A percentile compares a stretch with the other conserved stretches of the same genome.
Conservation (phyloP, 2,329 filamentous ascomycete genomes). For the Pseudogymnoascus sp. region DNA sequence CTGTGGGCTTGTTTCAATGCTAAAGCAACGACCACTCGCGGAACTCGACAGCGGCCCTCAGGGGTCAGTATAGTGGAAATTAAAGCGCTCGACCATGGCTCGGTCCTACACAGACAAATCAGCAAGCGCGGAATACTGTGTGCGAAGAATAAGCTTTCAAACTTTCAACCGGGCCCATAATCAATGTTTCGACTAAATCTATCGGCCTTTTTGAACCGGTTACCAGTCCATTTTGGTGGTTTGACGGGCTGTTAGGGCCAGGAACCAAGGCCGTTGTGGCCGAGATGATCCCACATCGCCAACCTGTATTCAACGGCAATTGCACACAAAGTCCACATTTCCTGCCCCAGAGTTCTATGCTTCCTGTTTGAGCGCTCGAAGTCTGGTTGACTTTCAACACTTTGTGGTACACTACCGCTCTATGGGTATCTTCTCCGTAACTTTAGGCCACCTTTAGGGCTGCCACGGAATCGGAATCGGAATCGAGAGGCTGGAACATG, state of each 20-base stretch:
- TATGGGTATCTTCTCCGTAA: constrained; percentile 8
- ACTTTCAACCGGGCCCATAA: not conserved
- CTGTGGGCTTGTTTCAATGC: constrained; percentile 9
- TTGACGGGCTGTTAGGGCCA: constrained; percentile 3
- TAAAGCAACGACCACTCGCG: not conserved
- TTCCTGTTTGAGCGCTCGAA: not conserved
- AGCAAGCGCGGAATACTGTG: not conserved
- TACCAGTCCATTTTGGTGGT: not conserved
- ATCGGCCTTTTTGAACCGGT: not conserved
- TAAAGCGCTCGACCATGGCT: constrained; percentile 5
- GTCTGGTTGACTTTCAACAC: not conserved
- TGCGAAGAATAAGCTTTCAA: constrained; percentile 8
- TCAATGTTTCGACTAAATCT: not conserved
- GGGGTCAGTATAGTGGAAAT: not conserved
- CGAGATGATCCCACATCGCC: not conserved
- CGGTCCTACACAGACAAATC: constrained; percentile 2
- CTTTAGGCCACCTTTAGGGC: not conserved
- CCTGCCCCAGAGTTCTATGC: not conserved
- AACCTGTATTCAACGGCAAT: not conserved
- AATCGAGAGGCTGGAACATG: not conserved
- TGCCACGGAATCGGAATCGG: not conserved
- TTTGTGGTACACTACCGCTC: not conserved
- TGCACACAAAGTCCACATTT: constrained; percentile 6
- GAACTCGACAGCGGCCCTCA: not conserved
- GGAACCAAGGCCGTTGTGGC: not conserved